phyloP scores from a whole-genome alignment of 805 yeast species.

The Candida incommunis region DNA sequence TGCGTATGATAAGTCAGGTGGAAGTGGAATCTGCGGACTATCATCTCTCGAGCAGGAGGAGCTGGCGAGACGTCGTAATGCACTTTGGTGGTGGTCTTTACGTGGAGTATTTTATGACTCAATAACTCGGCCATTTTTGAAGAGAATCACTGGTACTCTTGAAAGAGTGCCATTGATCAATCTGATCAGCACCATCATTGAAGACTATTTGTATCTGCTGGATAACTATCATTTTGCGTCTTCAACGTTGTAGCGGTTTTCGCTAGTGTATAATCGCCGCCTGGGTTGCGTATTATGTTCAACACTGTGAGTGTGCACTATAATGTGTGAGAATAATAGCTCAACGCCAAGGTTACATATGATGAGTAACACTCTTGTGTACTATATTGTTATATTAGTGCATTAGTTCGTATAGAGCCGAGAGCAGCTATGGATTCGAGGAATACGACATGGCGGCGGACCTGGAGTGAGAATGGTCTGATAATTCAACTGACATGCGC shows the following conservation, averaged over 20 bases:
- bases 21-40: conserved; percentile 11
- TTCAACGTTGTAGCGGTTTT: conserved; percentile 5
- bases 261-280: not conserved
- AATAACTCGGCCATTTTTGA: conserved; percentile 19
- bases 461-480: too few species aligned
- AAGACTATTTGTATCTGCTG: conserved; percentile 24
- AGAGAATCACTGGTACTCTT: conserved; percentile 13
- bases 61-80: conserved; percentile 14
- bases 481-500: too few species aligned
- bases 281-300: too few species aligned
- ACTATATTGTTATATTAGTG: too few species aligned
- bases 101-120: conserved; percentile 25
- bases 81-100: conserved; percentile 26
- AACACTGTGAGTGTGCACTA: too few species aligned
- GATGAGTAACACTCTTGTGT: too few species aligned
- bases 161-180: conserved; percentile 20
- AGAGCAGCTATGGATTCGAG: too few species aligned
- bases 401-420: too few species aligned
- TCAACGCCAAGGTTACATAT: too few species aligned
- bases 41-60: conserved; percentile 21
- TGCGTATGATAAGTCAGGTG: conserved; percentile 7
- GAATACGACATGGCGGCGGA: too few species aligned
- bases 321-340: too few species aligned
- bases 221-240: conserved; percentile 25
- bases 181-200: conserved; percentile 19